Percentiles rank a stretch among this genome's conserved stretches.
Conservation (phyloP, 306 rosid genomes). For the Rosa rugosa region DNA sequence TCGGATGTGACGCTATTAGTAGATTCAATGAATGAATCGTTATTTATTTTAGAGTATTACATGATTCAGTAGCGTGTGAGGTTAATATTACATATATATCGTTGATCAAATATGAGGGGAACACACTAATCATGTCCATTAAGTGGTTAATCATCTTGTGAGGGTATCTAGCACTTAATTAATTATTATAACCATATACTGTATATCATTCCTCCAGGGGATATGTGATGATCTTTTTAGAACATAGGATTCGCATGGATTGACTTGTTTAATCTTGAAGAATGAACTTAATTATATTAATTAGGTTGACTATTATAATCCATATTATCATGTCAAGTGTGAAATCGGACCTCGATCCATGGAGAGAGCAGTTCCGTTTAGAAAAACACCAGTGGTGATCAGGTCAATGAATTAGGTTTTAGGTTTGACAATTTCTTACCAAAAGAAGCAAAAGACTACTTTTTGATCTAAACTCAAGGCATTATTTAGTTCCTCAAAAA, state of each 20-base stretch:
- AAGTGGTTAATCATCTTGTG: neutral
- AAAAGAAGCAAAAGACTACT: neutral
- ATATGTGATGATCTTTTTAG: neutral
- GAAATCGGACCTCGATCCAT: neutral
- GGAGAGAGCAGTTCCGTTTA: neutral
- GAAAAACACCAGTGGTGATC: neutral
- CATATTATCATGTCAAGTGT: neutral
- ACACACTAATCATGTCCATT: neutral
- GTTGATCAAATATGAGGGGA: neutral
- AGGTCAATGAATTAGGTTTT: constrained; percentile 22
- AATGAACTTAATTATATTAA: neutral
- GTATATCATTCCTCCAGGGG: constrained; percentile 1
- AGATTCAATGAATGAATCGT: neutral
- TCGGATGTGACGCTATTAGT: neutral
- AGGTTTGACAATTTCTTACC: constrained; percentile 9
- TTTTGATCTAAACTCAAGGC: constrained; percentile 1
- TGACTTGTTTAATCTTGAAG: neutral
- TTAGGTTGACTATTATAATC: neutral
- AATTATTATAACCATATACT: neutral
- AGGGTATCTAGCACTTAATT: neutral
- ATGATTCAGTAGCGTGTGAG: neutral
- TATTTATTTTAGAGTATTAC: neutral
- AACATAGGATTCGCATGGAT: constrained; percentile 7
- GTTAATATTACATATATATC: neutral
- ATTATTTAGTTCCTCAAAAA: neutral